Evolutionary conservation across 306 rosid species (phyloP), one percentile per base, ranked within the genome.

Genomic region (Rosa chinensis): DNA sequence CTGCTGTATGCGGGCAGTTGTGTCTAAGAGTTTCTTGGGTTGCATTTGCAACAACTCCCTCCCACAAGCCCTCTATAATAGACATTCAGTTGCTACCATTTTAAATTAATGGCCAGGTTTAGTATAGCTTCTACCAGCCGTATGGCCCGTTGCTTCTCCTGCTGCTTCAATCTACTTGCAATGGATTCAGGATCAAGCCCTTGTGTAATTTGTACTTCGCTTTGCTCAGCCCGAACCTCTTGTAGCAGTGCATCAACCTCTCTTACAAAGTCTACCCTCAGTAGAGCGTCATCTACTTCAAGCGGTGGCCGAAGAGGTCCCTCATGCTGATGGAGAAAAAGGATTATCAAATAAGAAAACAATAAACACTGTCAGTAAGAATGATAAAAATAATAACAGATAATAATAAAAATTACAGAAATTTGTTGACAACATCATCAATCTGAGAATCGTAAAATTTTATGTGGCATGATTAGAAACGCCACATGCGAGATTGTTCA

Each of bases 191-290:
- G 90, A 85, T 93, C 94, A 72, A 91, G 82, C 20, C 86, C 91
- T 81, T 77, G 50, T 59, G 79, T 80, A 76, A 63, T 79, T 61
- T 83, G 79, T 25, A 64, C 79, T 78, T 88, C 86, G 52, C 77
- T 79, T 70, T 74, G 78, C 66, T 85, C 93, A 20, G 75, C 78
- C 43, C 89, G 83, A 70, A 95, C 93, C 81, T 95, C 96, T 87
- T 83, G 90, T 48, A 95, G 88, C 88, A 93, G 81, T 78, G 68
- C 98, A 87, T 89, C 91, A 77, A 95, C 97, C 88, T 95, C 98
- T 83, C 98, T 89, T 21, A 93, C 90, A 48, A 95, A 95, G 87
- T 95, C 98, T 70, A 87, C 96, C 83, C 98, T 93, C 84, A 93
- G 75, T 40, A 95, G 88, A 40, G 82, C 78, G 64, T 84, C 90